Evolutionary conservation across 768 basidiomycete species (phyloP).

Genomic region (Kwoniella europaea): DNA sequence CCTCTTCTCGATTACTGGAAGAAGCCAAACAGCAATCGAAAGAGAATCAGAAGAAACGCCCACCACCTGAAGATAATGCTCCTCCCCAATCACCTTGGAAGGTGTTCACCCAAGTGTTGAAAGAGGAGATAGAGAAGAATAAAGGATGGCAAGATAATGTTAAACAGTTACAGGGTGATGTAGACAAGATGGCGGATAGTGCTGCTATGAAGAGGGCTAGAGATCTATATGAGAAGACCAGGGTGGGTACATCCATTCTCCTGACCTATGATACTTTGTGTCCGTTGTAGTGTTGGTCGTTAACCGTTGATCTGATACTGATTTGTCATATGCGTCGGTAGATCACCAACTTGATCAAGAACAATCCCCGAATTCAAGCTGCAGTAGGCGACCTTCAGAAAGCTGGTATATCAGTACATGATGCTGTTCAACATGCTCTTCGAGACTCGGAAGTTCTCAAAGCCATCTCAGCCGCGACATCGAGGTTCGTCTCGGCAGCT

Average conservation of each 20-base stretch:
- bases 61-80: conserved; percentile 34
- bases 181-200: conserved; percentile 94
- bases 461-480: conserved; percentile 80
- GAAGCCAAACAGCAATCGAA: conserved; percentile 23
- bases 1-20: conserved; percentile 23
- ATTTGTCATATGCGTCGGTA: conserved; percentile 53
- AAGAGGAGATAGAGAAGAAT: conserved; percentile 90
- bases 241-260: conserved; percentile 64
- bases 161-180: conserved; percentile 95
- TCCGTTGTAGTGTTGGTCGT: too few relatives aligned
- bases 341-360: conserved; percentile 92
- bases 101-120: conserved; percentile 92
- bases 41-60: conserved; percentile 10
- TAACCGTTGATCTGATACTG: too few relatives aligned
- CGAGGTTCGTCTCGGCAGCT: conserved; percentile 82
- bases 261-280: not conserved
- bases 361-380: conserved; percentile 87
- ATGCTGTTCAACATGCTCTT: conserved; percentile 90
- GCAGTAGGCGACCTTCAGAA: conserved; percentile 92
- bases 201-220: conserved; percentile 91
- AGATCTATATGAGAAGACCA: conserved; percentile 90
- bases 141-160: conserved; percentile 94
- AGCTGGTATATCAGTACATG: conserved; percentile 69
- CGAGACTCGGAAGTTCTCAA: conserved; percentile 95
- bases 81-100: conserved; percentile 79